These are phyloP conservation scores for Vaccinium darrowii DNA, from an alignment of 148 eudicot species.

Conservation along the genomic window DNA sequence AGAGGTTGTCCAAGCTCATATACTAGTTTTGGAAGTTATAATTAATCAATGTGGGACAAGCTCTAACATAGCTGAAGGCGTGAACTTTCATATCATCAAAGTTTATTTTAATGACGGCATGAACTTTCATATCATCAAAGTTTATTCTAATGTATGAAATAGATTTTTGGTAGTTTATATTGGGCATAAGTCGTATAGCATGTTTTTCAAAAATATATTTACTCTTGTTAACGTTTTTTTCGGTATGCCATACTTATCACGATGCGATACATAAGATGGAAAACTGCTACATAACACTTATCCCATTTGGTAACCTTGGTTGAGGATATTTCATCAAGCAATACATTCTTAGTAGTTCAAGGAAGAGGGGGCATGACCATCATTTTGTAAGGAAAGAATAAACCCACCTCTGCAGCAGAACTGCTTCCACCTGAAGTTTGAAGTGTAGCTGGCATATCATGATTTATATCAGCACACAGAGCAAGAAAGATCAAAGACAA, in stretches of 20 bases:
- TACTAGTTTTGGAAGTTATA: no score
- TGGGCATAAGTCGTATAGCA: not conserved
- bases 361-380: not conserved
- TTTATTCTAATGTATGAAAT: not conserved
- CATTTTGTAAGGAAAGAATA: constrained; percentile 10
- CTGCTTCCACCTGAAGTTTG: constrained; percentile 59
- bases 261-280: not conserved
- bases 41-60: no score
- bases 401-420: constrained; percentile 54
- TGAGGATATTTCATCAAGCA: not conserved
- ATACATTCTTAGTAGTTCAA: not conserved
- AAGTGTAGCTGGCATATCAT: constrained; percentile 38
- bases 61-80: no score
- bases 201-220: not conserved
- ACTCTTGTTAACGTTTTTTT: not conserved
- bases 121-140: not conserved
- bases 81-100: not conserved
- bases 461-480: constrained; percentile 2
- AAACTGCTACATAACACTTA: not conserved
- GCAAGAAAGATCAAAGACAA: not conserved
- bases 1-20: no score
- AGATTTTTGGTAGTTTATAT: not conserved
- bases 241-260: not conserved
- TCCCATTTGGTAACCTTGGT: not conserved
- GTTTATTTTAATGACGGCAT: not conserved